A percentile compares a stretch with the other conserved stretches of the same genome.
Evolutionary conservation across 306 rosid genomes (phyloP).

Genomic region (Cicer chorassanicum): DNA sequence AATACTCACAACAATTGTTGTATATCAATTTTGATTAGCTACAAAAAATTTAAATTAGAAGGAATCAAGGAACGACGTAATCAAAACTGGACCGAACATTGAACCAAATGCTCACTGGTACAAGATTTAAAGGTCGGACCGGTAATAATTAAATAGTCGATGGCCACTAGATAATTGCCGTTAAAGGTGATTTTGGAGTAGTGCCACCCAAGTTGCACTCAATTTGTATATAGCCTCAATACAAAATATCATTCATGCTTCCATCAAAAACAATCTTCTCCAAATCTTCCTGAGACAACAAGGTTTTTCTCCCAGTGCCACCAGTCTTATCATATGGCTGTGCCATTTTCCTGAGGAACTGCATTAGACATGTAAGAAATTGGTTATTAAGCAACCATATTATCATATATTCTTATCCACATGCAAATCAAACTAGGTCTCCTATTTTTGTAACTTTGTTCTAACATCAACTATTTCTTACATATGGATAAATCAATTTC

Average conservation of each 20-base stretch:
- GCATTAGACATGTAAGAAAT: slow-evolving; percentile 46
- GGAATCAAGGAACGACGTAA: too few species aligned
- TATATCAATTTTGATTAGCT: too few species aligned
- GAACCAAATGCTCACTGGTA: too few species aligned
- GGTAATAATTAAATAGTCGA: too few species aligned
- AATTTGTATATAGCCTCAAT: slow-evolving; percentile 38
- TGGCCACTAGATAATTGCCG: too few species aligned
- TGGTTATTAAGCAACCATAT: slow-evolving; percentile 12
- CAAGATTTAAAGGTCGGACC: too few species aligned
- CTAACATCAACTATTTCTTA: not conserved
- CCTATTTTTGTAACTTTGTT: slow-evolving; percentile 33
- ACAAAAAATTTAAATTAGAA: too few species aligned
- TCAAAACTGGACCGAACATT: too few species aligned
- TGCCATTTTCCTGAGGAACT: slow-evolving; percentile 96
- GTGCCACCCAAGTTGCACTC: not conserved
- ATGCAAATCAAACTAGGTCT: slow-evolving; percentile 5
- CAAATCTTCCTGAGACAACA: slow-evolving; percentile 80
- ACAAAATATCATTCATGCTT: slow-evolving; percentile 58
- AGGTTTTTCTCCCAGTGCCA: slow-evolving; percentile 69
- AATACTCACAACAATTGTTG: too few species aligned
- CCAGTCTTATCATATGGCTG: slow-evolving; percentile 93
- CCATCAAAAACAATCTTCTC: slow-evolving; percentile 72
- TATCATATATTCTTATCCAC: slow-evolving; percentile 18
- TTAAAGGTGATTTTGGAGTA: too few species aligned
- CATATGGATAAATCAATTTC: not conserved